Evolutionary conservation across 2,329 filamentous ascomycete species (phyloP).

Genomic region (Plenodomus biglobosus): DNA sequence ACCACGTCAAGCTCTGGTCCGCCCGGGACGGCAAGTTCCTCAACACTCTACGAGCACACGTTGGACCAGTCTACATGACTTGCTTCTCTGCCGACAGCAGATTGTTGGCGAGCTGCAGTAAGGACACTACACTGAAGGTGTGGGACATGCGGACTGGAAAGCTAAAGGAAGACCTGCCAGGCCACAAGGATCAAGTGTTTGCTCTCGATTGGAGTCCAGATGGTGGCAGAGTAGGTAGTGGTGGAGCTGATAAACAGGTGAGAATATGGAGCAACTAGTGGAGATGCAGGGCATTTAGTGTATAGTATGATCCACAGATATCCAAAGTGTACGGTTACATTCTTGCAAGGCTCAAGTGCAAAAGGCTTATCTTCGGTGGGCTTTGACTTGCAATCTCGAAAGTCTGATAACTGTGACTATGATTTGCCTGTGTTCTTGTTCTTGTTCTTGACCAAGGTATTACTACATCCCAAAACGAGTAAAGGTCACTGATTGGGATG

Average conservation of each 20-base stretch:
- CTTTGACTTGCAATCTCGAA: no score
- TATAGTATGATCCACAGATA: not conserved
- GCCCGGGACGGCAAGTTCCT: conserved; percentile 76
- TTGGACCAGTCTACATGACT: conserved; percentile 87
- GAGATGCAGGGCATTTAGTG: not conserved
- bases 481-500: no score
- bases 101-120: conserved; percentile 82
- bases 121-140: conserved; percentile 91
- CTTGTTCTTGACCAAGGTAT: no score
- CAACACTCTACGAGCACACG: conserved; percentile 84
- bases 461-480: no score
- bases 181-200: conserved; percentile 91
- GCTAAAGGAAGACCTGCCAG: conserved; percentile 78
- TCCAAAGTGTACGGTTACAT: not conserved
- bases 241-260: conserved; percentile 84
- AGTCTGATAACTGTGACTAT: no score
- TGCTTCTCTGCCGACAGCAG: conserved; percentile 90
- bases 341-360: not conserved
- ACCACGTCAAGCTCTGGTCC: conserved; percentile 91
- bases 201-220: conserved; percentile 94
- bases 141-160: conserved; percentile 90
- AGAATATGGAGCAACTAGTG: conserved; percentile 63
- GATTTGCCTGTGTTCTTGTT: no score
- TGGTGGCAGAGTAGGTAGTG: conserved; percentile 83
- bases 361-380: not conserved